Evolutionary conservation across 257 asterid species (phyloP).

Genomic region (Linderniella brevidens): DNA sequence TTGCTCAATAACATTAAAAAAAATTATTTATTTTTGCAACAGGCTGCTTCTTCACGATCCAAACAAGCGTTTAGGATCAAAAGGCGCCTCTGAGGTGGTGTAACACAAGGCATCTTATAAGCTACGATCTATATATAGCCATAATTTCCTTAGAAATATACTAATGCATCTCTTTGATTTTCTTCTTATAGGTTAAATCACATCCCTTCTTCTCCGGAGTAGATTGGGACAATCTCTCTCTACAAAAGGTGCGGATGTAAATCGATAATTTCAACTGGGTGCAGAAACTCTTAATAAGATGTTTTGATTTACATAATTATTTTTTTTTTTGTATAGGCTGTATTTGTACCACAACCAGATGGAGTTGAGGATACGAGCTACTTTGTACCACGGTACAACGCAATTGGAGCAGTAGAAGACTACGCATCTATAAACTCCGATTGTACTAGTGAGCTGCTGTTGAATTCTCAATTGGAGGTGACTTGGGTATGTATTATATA

Average conservation of each 20-base stretch:
- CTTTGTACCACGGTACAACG: slow-evolving; percentile 47
- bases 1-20: background rate
- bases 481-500: background rate
- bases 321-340: slow-evolving; percentile 47
- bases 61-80: slow-evolving; percentile 72
- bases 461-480: slow-evolving; percentile 9
- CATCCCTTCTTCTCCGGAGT: slow-evolving; percentile 80
- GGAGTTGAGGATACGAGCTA: slow-evolving; percentile 80
- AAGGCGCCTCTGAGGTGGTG: slow-evolving; percentile 77
- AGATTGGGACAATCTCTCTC: slow-evolving; percentile 85
- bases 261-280: too few species aligned
- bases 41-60: slow-evolving; percentile 83
- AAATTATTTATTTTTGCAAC: slow-evolving; percentile 8
- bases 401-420: slow-evolving; percentile 11
- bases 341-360: slow-evolving; percentile 85
- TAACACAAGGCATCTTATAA: too few species aligned
- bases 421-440: slow-evolving; percentile 34
- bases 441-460: slow-evolving; percentile 41
- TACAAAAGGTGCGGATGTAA: slow-evolving; percentile 75
- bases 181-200: slow-evolving; percentile 88
- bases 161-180: slow-evolving; percentile 12
- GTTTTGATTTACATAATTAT: too few species aligned
- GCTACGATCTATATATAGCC: background rate
- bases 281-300: too few species aligned
- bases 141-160: background rate